These are phyloP conservation scores for Hura crepitans DNA, from an alignment of 441 rosid genomes.

Conservation along the genomic window DNA sequence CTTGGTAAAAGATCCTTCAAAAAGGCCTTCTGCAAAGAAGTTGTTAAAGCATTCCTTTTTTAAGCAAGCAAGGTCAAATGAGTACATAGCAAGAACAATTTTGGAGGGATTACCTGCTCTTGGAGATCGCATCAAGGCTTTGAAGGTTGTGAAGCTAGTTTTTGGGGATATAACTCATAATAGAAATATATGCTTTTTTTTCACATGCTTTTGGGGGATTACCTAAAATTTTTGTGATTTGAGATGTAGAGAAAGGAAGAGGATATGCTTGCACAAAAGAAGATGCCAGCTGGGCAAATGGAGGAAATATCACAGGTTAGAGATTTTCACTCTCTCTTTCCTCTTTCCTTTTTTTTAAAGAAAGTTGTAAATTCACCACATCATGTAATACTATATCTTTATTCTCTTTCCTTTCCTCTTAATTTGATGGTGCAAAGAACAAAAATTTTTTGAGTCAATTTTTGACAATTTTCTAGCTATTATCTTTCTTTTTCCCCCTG, in stretches of 20 bases:
- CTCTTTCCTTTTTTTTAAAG: too few relatives aligned
- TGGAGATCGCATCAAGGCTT: slow-evolving; percentile 79
- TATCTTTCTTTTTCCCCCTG: background rate
- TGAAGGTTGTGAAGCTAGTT: slow-evolving; percentile 53
- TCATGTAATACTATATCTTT: background rate
- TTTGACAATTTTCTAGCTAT: background rate
- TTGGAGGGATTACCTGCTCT: slow-evolving; percentile 88
- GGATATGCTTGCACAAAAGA: slow-evolving; percentile 97
- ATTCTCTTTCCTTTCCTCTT: background rate
- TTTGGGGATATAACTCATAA: slow-evolving; percentile 4
- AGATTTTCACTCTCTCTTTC: slow-evolving; percentile 23
- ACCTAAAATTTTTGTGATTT: slow-evolving; percentile 26
- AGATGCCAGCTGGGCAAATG: slow-evolving; percentile 94
- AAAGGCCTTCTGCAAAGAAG: slow-evolving; percentile 84
- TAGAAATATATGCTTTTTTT: slow-evolving; percentile 2
- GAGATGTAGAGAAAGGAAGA: slow-evolving; percentile 75
- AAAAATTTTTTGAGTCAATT: background rate
- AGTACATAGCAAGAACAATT: slow-evolving; percentile 64
- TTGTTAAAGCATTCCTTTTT: slow-evolving; percentile 85
- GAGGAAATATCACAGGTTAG: slow-evolving; percentile 93
- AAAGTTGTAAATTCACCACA: background rate
- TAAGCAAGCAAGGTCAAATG: slow-evolving; percentile 93
- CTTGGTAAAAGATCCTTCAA: slow-evolving; percentile 94
- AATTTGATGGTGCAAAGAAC: background rate
- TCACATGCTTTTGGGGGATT: slow-evolving; percentile 7